Base-by-base conservation (phyloP, 768 basidiomycete genomes). In the Macrolepiota albuminosa region DNA sequence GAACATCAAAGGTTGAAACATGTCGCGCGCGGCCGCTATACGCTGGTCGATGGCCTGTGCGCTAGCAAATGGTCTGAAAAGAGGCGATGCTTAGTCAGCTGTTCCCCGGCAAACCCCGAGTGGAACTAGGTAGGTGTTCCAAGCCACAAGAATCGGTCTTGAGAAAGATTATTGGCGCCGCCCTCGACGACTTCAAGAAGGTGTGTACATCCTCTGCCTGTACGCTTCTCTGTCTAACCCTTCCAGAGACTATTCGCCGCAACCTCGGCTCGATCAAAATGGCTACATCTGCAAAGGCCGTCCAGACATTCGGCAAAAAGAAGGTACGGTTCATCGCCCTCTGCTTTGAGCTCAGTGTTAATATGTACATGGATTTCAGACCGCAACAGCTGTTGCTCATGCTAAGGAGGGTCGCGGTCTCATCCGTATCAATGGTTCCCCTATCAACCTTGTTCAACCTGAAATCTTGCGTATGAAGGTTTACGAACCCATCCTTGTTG, bases 291-390 rank as follows among this genome's bases (percentile, higher is more conserved):
- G 75, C 77, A 66, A 92, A 93, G 81, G 93, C 95, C 81, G 96
- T 98, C 68, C 96, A 98, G 75, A 96, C 93, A 64, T 98, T 98
- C 80, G 96, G 96, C 78, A 98, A 98, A 93, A 98, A 98, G 89
- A 98, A 98, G 91, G 93, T 84, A 73, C 64, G 85, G 85, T 70
- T 54, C 36, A 39, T 33, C n/a, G 21, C n/a, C 18, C 4, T 56
- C 31, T 57, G n/a, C 47, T 55, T 63, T 42, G 62, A 49, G 50
- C 46, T 66, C 21, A 55, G 43, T 60, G 59, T 57, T 57, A 24
- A 55, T 33, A 54, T 16, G 26, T 6, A 34, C 53, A 58, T 37
- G 18, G 40, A 54, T 24, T 62, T 60, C 67, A 95, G 96, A 98
- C 96, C 71, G 95, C 96, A 63, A 98, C 95, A 60, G 96, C 96